A percentile compares a stretch with the other conserved stretches of the same genome.
phyloP scores from a whole-genome alignment of 169 alveolate species.

The Eimeria zaria region DNA sequence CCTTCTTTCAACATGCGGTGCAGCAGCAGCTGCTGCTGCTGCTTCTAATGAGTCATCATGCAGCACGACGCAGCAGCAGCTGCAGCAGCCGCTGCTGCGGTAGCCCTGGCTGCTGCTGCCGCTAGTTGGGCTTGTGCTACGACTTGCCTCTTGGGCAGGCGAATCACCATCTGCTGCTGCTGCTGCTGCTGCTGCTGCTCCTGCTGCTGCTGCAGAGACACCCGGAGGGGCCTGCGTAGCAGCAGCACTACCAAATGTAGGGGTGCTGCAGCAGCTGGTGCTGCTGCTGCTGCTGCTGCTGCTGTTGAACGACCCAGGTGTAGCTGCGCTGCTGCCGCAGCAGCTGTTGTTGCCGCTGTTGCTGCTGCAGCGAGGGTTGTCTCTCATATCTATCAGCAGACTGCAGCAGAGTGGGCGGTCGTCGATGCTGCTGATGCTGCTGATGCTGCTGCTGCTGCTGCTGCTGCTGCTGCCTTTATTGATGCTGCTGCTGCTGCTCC shows the following conservation, averaged over 20 bases:
- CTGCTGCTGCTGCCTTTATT: no score
- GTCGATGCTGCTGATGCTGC: slow-evolving; percentile 7
- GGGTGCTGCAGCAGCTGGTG: slow-evolving; percentile 15
- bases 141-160: neutral
- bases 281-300: slow-evolving; percentile 58
- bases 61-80: slow-evolving; percentile 46
- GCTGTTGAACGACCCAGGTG: neutral
- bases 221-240: neutral
- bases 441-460: slow-evolving; percentile 1
- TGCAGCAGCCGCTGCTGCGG: slow-evolving; percentile 54
- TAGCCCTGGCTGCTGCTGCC: neutral
- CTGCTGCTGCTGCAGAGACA: slow-evolving; percentile 28
- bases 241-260: neutral
- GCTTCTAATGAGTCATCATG: slow-evolving; percentile 3
- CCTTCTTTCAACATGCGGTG: slow-evolving; percentile 2
- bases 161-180: slow-evolving; percentile 35
- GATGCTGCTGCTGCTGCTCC: slow-evolving; percentile 26
- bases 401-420: slow-evolving; percentile 30
- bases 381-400: slow-evolving; percentile 28
- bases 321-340: neutral
- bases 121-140: neutral
- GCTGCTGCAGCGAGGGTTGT: slow-evolving; percentile 58
- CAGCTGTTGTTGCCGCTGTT: neutral
- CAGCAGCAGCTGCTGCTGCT: slow-evolving; percentile 31
- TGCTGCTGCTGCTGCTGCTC: neutral